Base-by-base conservation (phyloP, 495 filamentous ascomycete genomes). In the Penicillium herquei region DNA sequence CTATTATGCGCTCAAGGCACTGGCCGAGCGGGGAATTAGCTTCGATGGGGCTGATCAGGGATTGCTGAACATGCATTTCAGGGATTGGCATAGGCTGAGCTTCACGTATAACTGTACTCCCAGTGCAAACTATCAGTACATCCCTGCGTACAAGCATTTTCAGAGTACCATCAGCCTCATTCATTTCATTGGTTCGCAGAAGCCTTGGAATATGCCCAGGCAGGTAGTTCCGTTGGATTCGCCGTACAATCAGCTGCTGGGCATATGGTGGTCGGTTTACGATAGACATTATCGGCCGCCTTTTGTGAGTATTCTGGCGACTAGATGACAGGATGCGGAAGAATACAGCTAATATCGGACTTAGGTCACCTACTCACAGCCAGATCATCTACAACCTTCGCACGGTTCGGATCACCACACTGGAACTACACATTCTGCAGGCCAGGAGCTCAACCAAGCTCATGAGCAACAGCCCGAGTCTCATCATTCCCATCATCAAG, bases 1-100 rank as follows among this genome's bases (percentile, higher is more conserved):
- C 55, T 96, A 94, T 70, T 87, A 88, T 65, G 87, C 91, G 21
- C 78, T 99, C 63, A 78, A 83, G 55, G 88, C 88, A 47, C 81
- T 97, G 70, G 92, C 95, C 30, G 81, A 91, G 57, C 75, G 86
- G 34, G 92, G 91, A 47, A 88, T 90, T 67, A 96, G 91, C 62
- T 99, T 99, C 63, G 94, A 99, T 73, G 95, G 94, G 21, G 94
- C 95, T 34, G 94, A 99, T 64, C 94, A 99, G 70, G 94, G 94
- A 14, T 79, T 99, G 41, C 74, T 99, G 64, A 99, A 99, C 69
- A 90, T 93, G 79, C 87, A 97, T 71, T 99, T 96, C 75, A 81
- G 79, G 57, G 81, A 88, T 62, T 97, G 85, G 82, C 86, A 96
- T 72, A 82, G 92, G 56, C 74, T 99, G 59, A 92, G 90, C 75